Conservation (phyloP, 352 stramenopile species). For the Phytophthora colocasiae region DNA sequence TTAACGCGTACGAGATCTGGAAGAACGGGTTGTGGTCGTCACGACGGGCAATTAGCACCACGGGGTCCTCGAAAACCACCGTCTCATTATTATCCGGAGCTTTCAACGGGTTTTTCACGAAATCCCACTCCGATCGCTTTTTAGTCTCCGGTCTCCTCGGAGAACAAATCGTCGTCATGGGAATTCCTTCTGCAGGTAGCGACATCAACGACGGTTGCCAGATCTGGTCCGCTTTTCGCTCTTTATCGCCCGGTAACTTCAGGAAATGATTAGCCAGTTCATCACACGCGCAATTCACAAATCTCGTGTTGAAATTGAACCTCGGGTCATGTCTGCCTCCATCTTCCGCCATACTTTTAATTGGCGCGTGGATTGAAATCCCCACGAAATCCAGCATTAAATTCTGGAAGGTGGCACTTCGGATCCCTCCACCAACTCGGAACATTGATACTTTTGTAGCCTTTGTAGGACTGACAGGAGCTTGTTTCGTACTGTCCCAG, state of each 20-base stretch:
- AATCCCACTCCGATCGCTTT: slow-evolving; percentile 36
- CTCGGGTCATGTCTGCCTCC: slow-evolving; percentile 42
- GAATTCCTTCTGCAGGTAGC: slow-evolving; percentile 9
- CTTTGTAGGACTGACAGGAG: slow-evolving; percentile 8
- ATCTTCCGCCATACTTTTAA: slow-evolving; percentile 36
- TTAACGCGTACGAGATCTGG: slow-evolving; percentile 50
- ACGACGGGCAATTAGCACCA: slow-evolving; percentile 48
- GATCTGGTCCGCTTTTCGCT: slow-evolving; percentile 42
- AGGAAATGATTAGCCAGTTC: slow-evolving; percentile 39
- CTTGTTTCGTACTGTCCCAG: slow-evolving; percentile 19
- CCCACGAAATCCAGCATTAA: slow-evolving; percentile 56
- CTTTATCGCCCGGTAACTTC: slow-evolving; percentile 26
- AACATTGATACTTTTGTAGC: slow-evolving; percentile 50
- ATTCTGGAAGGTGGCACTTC: slow-evolving; percentile 48
- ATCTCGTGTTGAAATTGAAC: slow-evolving; percentile 34
- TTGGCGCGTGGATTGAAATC: slow-evolving; percentile 39
- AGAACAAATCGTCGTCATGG: slow-evolving; percentile 28
- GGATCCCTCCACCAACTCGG: slow-evolving; percentile 33
- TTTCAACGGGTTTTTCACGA: slow-evolving; percentile 38
- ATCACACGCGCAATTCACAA: slow-evolving; percentile 42
- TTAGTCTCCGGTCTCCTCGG: slow-evolving; percentile 2
- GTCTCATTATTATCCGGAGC: slow-evolving; percentile 36
- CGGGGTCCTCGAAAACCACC: slow-evolving; percentile 41
- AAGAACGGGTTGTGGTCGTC: slow-evolving; percentile 72
- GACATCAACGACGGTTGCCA: slow-evolving; percentile 22